phyloP scores from a whole-genome alignment of 2,329 filamentous ascomycete genomes.

The Aspergillus costaricaensis region DNA sequence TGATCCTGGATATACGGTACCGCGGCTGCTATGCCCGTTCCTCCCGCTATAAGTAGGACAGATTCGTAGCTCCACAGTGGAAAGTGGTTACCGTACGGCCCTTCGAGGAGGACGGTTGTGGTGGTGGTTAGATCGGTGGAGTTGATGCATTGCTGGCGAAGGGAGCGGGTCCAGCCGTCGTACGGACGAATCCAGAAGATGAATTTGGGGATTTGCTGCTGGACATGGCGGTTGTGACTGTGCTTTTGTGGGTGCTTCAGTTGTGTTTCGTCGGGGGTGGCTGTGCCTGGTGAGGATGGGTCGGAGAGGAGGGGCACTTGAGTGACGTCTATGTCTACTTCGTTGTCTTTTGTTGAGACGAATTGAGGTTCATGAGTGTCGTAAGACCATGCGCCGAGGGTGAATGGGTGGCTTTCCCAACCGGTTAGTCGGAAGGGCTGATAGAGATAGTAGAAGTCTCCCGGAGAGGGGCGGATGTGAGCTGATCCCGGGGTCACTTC shows the following conservation, averaged over 20 bases:
- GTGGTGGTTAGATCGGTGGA: constrained; percentile 27
- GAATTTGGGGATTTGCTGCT: constrained; percentile 34
- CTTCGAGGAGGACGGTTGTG: constrained; percentile 50
- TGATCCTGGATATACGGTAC: constrained; percentile 48
- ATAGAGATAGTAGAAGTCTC: constrained; percentile 56
- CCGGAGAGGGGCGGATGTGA: constrained; percentile 42
- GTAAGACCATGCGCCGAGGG: constrained; percentile 39
- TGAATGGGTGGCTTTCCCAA: constrained; percentile 58
- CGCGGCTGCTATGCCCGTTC: constrained; percentile 44
- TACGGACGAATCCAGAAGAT: constrained; percentile 55
- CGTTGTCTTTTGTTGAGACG: constrained; percentile 5
- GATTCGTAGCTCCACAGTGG: constrained; percentile 53
- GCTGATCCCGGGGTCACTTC: constrained; percentile 43
- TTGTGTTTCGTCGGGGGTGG: neutral
- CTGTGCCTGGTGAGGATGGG: neutral
- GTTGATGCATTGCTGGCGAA: constrained; percentile 40
- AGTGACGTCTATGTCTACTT: constrained; percentile 18
- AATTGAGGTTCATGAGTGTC: constrained; percentile 4
- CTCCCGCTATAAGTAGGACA: constrained; percentile 50
- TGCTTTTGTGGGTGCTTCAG: neutral
- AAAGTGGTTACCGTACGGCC: constrained; percentile 50
- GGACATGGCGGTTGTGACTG: neutral
- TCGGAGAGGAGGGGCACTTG: constrained; percentile 31
- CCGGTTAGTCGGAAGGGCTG: constrained; percentile 46
- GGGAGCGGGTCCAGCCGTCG: constrained; percentile 53